Evolutionary conservation across 495 filamentous ascomycete genomes (phyloP), one percentile per base, ranked within the genome.

Genomic region (Neurospora sp.): DNA sequence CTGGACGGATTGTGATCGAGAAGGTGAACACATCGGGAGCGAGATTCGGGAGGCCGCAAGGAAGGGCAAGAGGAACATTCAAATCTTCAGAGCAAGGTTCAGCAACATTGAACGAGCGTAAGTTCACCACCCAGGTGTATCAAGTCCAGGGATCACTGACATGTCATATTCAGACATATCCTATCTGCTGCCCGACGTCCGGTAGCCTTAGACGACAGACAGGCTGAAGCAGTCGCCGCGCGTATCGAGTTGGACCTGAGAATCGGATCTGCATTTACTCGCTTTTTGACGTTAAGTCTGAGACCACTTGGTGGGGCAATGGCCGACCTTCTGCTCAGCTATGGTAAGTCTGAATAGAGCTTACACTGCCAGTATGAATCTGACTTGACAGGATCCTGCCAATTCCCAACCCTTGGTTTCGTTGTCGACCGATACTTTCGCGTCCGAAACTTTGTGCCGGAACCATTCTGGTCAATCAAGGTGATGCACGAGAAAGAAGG

Each of bases 1-100:
- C 76, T 99, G 96, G 96, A 99, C 96, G 1, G 96, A 99, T 86
- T 98, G 96, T 82, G 96, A 99, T 85, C 90, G 94, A 69, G 96
- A 99, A 85, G 96, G 96, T 17, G 96, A 99, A 81, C 91, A 98
- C 76, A 99, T 99, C 74, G 96, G 96, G 1, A 84, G 91, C n/a
- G 96, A 98, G 78, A 94, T 99, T 70, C 89, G 93, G 44, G 87
- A 92, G 72, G 90, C 94, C 42, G 96, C 96, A 20, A 84, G 84
- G 70, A 87, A 87, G 77, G 90, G 89, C 31, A 98, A 98, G 77
- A 76, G 84, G 22, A 83, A 84, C 1, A 87, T 99, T 42, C 85
- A 94, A 75, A 87, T 98, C 69, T 96, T 92, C 76, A 86, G 96
- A 74, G 96, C 96, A 31, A 90, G 83, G 74, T 99, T 99, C 83